phyloP scores from a whole-genome alignment of 108 stramenopile species.

The Nannochloropsis oceanica region DNA sequence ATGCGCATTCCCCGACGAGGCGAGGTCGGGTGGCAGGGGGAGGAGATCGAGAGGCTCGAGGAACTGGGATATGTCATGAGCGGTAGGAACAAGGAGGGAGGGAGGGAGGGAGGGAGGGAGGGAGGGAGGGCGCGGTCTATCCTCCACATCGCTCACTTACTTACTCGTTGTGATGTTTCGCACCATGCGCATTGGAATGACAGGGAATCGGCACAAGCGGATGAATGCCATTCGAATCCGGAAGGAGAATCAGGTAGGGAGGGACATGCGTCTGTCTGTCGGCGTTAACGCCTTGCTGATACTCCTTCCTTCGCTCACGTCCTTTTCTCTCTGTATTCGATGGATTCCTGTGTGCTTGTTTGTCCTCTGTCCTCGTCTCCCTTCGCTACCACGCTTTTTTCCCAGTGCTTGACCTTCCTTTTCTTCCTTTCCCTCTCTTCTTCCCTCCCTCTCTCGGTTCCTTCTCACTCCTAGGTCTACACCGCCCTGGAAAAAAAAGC shows the following conservation, averaged over 20 bases:
- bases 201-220: conserved; percentile 77
- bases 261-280: not conserved
- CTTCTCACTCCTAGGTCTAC: conserved; percentile 45
- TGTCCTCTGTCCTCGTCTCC: not conserved
- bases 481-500: conserved; percentile 92
- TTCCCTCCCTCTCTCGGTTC: not conserved
- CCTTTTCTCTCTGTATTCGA: not conserved
- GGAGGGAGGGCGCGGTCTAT: not conserved
- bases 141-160: not conserved
- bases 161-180: not conserved
- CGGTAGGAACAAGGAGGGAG: not conserved
- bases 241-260: conserved; percentile 96
- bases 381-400: not conserved
- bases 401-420: not conserved
- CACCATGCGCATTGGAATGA: conserved; percentile 43
- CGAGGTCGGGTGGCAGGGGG: conserved; percentile 80
- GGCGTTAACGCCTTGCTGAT: not conserved
- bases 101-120: not conserved
- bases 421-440: not conserved
- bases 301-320: not conserved
- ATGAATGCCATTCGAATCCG: conserved; percentile 98
- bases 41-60: conserved; percentile 85
- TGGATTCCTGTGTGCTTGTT: not conserved
- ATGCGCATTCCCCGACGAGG: conserved; percentile 94
- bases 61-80: conserved; percentile 62